These are phyloP conservation scores for Raddia distichophylla DNA, from an alignment of 176 grass and related monocot species.

Conservation along the genomic window DNA sequence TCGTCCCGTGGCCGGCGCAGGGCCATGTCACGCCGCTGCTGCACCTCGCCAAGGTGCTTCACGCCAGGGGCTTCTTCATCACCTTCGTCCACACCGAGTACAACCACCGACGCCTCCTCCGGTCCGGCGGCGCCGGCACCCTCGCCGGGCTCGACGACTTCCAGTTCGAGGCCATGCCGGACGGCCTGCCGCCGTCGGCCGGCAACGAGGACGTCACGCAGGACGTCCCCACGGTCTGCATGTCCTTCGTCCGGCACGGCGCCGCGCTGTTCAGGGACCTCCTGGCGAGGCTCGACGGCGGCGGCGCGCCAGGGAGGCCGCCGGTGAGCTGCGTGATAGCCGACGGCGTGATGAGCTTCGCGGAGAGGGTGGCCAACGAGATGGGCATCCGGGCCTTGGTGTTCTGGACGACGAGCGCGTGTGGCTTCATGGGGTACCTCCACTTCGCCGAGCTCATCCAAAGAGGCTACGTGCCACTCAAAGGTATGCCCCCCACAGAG, in stretches of 20 bases:
- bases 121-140: slow-evolving; percentile 13
- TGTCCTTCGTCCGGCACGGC: slow-evolving; percentile 38
- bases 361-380: slow-evolving; percentile 37
- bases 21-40: slow-evolving; percentile 63
- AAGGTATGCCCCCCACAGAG: slow-evolving; percentile 25
- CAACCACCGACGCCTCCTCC: slow-evolving; percentile 54
- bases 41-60: slow-evolving; percentile 55
- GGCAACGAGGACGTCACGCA: slow-evolving; percentile 49
- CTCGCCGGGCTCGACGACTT: slow-evolving; percentile 48
- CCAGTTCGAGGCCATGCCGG: slow-evolving; percentile 48
- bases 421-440: slow-evolving; percentile 56
- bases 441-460: slow-evolving; percentile 52
- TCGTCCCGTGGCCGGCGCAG: slow-evolving; percentile 53
- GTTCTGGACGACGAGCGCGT: slow-evolving; percentile 63
- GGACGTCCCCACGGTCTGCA: slow-evolving; percentile 53
- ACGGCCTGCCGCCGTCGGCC: slow-evolving; percentile 44
- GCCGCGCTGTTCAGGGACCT: slow-evolving; percentile 38
- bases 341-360: slow-evolving; percentile 61
- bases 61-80: slow-evolving; percentile 54
- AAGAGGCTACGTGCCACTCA: slow-evolving; percentile 56
- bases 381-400: slow-evolving; percentile 42
- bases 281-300: slow-evolving; percentile 40
- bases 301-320: not conserved
- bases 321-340: slow-evolving; percentile 57
- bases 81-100: slow-evolving; percentile 67